A percentile compares a stretch with the other conserved stretches of the same genome.
phyloP scores from a whole-genome alignment of 2,329 filamentous ascomycete genomes.

The Nigrograna mackinnonii region DNA sequence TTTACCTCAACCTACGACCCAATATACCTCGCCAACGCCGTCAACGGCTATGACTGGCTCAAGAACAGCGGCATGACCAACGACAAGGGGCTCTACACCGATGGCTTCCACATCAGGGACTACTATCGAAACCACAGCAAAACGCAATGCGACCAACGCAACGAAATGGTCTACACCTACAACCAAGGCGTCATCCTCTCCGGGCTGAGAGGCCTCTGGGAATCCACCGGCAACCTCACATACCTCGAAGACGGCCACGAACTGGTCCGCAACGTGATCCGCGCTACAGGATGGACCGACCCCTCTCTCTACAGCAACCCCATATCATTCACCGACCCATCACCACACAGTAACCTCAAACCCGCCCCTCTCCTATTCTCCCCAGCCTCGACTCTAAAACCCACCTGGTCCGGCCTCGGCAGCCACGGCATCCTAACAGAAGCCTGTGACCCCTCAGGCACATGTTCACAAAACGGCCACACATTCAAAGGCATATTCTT shows the following conservation, averaged over 20 bases:
- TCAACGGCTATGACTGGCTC: conserved; percentile 82
- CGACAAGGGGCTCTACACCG: conserved; percentile 71
- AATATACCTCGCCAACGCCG: conserved; percentile 71
- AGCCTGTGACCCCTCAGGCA: conserved; percentile 72
- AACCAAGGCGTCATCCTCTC: conserved; percentile 92
- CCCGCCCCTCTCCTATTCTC: not conserved
- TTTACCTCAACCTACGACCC: conserved; percentile 52
- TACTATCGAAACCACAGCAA: conserved; percentile 62
- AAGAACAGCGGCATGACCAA: conserved; percentile 81
- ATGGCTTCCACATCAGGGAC: conserved; percentile 84
- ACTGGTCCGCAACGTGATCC: conserved; percentile 74
- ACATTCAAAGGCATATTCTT: conserved; percentile 97
- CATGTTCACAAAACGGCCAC: conserved; percentile 81
- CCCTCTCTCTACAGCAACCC: conserved; percentile 1
- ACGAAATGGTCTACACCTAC: conserved; percentile 93
- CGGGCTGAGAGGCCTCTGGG: conserved; percentile 78
- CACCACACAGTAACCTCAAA: conserved; percentile 15
- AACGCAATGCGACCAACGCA: conserved; percentile 75
- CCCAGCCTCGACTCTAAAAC: too few relatives aligned
- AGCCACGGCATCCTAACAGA: conserved; percentile 83
- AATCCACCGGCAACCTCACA: conserved; percentile 69
- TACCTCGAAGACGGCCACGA: conserved; percentile 80
- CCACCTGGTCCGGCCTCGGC: conserved; percentile 82
- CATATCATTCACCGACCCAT: conserved; percentile 49
- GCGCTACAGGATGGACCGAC: conserved; percentile 75